phyloP scores from a whole-genome alignment of 2,329 filamentous ascomycete genomes.

The Sporothrix pallida region DNA sequence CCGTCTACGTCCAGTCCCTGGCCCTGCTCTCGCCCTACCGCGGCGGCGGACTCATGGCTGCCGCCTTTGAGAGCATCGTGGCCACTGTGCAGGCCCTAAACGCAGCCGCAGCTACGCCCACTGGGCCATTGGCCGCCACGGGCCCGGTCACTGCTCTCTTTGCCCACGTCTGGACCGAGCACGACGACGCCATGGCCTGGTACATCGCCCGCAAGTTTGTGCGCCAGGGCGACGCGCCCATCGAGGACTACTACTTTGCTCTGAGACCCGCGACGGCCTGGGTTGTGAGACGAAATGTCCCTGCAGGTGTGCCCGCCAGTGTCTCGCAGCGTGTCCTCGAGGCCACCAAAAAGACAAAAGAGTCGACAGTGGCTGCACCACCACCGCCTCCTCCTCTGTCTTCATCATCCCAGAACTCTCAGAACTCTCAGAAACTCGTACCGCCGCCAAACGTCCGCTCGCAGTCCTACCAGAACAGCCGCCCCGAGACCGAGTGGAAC shows the following conservation, averaged over 20 bases:
- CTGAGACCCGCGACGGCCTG: slow-evolving; percentile 66
- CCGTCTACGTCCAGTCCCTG: slow-evolving; percentile 69
- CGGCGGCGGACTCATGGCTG: slow-evolving; percentile 62
- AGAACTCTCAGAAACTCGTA: slow-evolving; percentile 27
- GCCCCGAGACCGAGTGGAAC: slow-evolving; percentile 69
- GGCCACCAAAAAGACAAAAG: neutral
- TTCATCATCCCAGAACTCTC: neutral
- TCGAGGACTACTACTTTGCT: slow-evolving; percentile 66
- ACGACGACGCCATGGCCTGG: slow-evolving; percentile 67
- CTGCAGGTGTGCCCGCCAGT: slow-evolving; percentile 44
- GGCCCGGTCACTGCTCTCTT: slow-evolving; percentile 53
- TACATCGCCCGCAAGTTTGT: slow-evolving; percentile 64
- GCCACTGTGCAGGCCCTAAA: slow-evolving; percentile 48
- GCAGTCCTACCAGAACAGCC: slow-evolving; percentile 63
- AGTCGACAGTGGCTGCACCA: slow-evolving; percentile 33
- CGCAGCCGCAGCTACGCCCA: slow-evolving; percentile 30
- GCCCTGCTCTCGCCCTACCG: slow-evolving; percentile 68
- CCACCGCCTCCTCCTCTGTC: neutral
- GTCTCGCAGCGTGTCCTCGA: slow-evolving; percentile 5
- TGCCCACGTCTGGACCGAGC: slow-evolving; percentile 72
- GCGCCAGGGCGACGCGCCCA: slow-evolving; percentile 51
- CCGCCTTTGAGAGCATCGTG: slow-evolving; percentile 60
- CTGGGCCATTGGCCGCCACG: neutral
- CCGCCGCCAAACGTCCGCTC: slow-evolving; percentile 37
- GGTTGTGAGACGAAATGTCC: slow-evolving; percentile 55